Evolutionary conservation across 768 basidiomycete species (phyloP).

Genomic region (Mycena floridula): DNA sequence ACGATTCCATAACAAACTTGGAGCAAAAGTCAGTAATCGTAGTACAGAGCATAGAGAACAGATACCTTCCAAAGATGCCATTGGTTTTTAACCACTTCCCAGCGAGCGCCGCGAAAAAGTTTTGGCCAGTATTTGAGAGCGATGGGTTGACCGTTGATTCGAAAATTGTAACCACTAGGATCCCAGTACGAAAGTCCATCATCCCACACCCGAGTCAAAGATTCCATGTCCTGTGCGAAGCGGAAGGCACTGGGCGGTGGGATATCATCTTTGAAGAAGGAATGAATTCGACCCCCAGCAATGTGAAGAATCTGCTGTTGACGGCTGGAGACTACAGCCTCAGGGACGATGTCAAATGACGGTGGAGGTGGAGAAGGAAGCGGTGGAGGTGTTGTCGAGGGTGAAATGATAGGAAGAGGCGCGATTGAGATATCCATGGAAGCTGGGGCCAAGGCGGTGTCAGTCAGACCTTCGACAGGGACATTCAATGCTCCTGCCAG

Average conservation of each 20-base stretch:
- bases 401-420: not conserved
- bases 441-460: not conserved
- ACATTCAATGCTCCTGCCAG: not conserved
- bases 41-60: not conserved
- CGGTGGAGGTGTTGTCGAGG: not conserved
- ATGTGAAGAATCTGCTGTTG: not conserved
- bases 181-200: not conserved
- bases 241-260: not conserved
- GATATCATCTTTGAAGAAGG: not conserved
- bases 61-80: conserved; percentile 13
- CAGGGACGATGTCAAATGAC: not conserved
- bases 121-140: conserved; percentile 1
- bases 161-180: not conserved
- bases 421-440: not conserved
- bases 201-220: conserved; percentile 1
- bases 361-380: not conserved
- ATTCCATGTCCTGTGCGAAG: not conserved
- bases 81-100: conserved; percentile 4
- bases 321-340: not conserved
- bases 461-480: not conserved
- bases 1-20: conserved; percentile 12
- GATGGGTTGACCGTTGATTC: conserved; percentile 2
- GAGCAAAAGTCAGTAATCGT: not conserved
- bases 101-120: not conserved
- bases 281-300: not conserved